Evolutionary conservation across 495 filamentous ascomycete species (phyloP).

Genomic region (Tetracladium marchalianum): DNA sequence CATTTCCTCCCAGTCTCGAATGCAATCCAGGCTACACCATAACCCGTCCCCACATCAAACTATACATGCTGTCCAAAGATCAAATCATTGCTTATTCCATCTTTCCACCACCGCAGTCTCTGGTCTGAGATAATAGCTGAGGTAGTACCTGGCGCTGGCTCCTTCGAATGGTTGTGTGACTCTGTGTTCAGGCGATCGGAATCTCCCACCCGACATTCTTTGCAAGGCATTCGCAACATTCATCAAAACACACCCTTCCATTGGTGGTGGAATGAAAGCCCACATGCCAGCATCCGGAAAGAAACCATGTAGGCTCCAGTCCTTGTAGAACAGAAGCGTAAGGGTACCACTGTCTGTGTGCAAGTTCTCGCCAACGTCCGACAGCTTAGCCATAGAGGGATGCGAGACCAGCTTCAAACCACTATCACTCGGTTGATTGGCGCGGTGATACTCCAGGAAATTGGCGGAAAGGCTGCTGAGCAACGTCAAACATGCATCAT

Average conservation of each 20-base stretch:
- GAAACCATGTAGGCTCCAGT: slow-evolving; percentile 9
- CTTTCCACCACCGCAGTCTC: slow-evolving; percentile 9
- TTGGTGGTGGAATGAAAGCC: slow-evolving; percentile 3
- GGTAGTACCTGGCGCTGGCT: slow-evolving; percentile 19
- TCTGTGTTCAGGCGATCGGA: slow-evolving; percentile 21
- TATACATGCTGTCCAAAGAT: neutral
- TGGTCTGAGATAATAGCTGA: slow-evolving; percentile 24
- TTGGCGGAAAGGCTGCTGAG: slow-evolving; percentile 43
- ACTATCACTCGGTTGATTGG: slow-evolving; percentile 14
- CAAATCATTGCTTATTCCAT: slow-evolving; percentile 6
- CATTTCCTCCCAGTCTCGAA: neutral
- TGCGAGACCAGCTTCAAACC: slow-evolving; percentile 15
- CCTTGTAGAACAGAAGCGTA: slow-evolving; percentile 19
- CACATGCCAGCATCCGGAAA: slow-evolving; percentile 5
- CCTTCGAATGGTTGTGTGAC: slow-evolving; percentile 23
- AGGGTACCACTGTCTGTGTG: slow-evolving; percentile 20
- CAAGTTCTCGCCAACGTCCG: slow-evolving; percentile 12
- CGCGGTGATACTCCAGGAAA: slow-evolving; percentile 26
- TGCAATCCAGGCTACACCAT: neutral
- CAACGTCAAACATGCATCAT: slow-evolving; percentile 33
- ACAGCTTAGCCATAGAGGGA: slow-evolving; percentile 8
- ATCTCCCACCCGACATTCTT: slow-evolving; percentile 15
- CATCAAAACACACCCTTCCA: slow-evolving; percentile 17
- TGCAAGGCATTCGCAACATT: slow-evolving; percentile 24
- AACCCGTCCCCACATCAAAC: neutral